Percentiles rank a stretch among this genome's conserved stretches.
Conservation (phyloP, 352 stramenopile species). For the Phytopythium mirpurense region DNA sequence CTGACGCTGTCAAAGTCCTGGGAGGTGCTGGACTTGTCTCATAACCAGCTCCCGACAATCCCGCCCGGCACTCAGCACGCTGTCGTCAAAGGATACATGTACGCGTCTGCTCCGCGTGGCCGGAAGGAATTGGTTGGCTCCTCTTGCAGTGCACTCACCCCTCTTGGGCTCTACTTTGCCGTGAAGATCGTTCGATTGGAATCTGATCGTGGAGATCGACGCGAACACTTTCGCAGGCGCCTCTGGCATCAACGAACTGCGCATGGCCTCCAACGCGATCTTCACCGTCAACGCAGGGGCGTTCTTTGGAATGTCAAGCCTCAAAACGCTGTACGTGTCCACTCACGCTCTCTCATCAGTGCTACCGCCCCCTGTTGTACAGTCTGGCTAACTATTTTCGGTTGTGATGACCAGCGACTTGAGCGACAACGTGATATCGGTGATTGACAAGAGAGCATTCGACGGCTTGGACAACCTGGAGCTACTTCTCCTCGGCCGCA, state of each 20-base stretch:
- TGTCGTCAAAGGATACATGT: conserved; percentile 53
- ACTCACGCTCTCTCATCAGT: background rate
- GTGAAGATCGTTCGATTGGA: conserved; percentile 56
- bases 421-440: conserved; percentile 66
- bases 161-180: background rate
- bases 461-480: conserved; percentile 33
- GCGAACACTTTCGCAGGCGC: conserved; percentile 35
- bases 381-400: no score
- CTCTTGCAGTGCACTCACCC: background rate
- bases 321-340: conserved; percentile 41
- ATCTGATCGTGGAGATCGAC: conserved; percentile 54
- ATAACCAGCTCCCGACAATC: conserved; percentile 35
- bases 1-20: conserved; percentile 41
- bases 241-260: conserved; percentile 39
- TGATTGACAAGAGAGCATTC: conserved; percentile 48
- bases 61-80: conserved; percentile 32
- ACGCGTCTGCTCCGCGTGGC: conserved; percentile 7
- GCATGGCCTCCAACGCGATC: conserved; percentile 47
- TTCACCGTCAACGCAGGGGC: conserved; percentile 49
- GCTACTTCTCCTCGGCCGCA: conserved; percentile 34
- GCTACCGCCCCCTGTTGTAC: no score
- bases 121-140: no score
- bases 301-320: conserved; percentile 46
- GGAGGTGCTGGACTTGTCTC: conserved; percentile 49
- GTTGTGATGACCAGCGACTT: conserved; percentile 50